Evolutionary conservation across 257 asterid species (phyloP), one percentile per base, ranked within the genome.

Genomic region (Ehretia macrophylla): DNA sequence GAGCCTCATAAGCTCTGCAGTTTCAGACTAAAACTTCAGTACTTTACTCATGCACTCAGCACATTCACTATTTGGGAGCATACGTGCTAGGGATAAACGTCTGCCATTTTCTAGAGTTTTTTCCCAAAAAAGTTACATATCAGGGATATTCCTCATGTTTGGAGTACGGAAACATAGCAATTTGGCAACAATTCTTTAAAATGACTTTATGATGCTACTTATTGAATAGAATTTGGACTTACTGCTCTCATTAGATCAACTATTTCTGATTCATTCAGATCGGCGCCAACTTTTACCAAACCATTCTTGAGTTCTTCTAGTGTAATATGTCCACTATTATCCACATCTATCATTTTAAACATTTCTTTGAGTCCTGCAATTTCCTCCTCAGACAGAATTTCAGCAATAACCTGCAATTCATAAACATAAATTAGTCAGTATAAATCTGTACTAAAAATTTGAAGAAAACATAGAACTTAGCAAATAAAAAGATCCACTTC

Each of bases 351-450:
- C 83, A 66, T 70, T 68, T 71, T 70, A 67, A 77, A 77, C 83
- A 78, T 78, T 68, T 78, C 68, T 67, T 58, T 74, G 17, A 78
- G 81, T 22, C 84, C 84, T 37, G 78, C 81, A 44, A 79, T 79
- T 66, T 79, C 84, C 50, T 79, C 84, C 57, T 75, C 81, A 0
- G 84, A 75, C 23, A 79, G 71, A 32, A 53, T 64, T 55, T 79
- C 84, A 6, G 84, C 84, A 51, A 78, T 78, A 35, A 78, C 81
- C 84, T 78, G 40, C 14, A 32, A 22, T 60, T 16, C 8, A 4
- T 32, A 65, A 19, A 32, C 51, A 68, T 1, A 45, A 37, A 39
- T 38, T 18, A 8, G 42, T 32, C 18, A 55, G 55, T 3, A 17
- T 51, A 10, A 50, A 48, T 20, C 50, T 10, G 8, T 42, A 6